phyloP scores from a whole-genome alignment of 345 rosid species.

The Cochlearia excelsa region DNA sequence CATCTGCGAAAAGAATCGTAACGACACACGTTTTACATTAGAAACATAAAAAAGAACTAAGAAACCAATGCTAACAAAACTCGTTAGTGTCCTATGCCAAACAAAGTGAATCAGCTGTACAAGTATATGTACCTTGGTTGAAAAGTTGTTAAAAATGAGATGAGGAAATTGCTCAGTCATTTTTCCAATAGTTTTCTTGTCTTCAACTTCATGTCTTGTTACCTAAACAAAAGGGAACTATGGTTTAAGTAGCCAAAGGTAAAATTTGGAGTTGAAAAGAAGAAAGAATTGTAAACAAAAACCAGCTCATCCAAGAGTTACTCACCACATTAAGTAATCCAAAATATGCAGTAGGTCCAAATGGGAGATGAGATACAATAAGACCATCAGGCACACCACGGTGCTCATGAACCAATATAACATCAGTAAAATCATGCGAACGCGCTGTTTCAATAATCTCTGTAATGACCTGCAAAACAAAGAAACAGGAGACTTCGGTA shows the following conservation, averaged over 20 bases:
- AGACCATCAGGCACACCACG: slow-evolving; percentile 92
- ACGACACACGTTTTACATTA: neutral
- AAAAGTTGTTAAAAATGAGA: slow-evolving; percentile 75
- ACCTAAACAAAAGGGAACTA: slow-evolving; percentile 47
- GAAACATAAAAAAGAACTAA: neutral
- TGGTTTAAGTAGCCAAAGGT: slow-evolving; percentile 10
- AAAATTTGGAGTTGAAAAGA: slow-evolving; percentile 7
- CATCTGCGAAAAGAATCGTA: slow-evolving; percentile 41
- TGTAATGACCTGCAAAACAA: slow-evolving; percentile 62
- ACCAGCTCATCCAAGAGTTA: slow-evolving; percentile 28
- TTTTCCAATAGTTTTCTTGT: slow-evolving; percentile 66
- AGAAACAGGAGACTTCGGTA: neutral
- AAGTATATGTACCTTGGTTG: slow-evolving; percentile 52
- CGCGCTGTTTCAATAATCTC: slow-evolving; percentile 90
- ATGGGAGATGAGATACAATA: slow-evolving; percentile 80
- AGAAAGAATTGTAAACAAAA: slow-evolving; percentile 3
- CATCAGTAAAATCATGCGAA: slow-evolving; percentile 84
- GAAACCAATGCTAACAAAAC: neutral
- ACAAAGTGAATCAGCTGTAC: slow-evolving; percentile 1
- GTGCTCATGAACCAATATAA: slow-evolving; percentile 81
- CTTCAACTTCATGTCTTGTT: slow-evolving; percentile 85
- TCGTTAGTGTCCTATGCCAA: neutral
- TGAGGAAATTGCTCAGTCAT: slow-evolving; percentile 96
- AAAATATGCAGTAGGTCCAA: slow-evolving; percentile 96
- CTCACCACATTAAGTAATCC: slow-evolving; percentile 81